Percentiles rank a stretch among this genome's conserved stretches.
phyloP scores from a whole-genome alignment of 129 eudicot species.

The Solidago caesia region DNA sequence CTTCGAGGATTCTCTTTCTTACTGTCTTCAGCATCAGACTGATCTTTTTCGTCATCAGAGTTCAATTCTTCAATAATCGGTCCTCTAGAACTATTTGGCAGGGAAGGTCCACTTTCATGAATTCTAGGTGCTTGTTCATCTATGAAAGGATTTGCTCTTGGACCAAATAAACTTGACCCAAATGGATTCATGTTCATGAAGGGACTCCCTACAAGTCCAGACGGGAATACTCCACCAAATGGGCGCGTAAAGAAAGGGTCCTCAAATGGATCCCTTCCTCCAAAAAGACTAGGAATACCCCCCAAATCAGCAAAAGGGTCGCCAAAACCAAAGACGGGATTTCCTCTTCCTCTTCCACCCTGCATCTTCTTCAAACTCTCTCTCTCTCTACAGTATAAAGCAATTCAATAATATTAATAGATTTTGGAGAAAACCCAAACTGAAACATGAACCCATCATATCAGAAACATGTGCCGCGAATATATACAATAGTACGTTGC shows the following conservation, averaged over 20 bases:
- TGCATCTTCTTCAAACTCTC: conserved; percentile 45
- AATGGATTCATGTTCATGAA: conserved; percentile 41
- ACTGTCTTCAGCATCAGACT: conserved; percentile 30
- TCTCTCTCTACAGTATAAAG: conserved; percentile 23
- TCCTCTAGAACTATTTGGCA: conserved; percentile 53
- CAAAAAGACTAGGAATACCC: conserved; percentile 62
- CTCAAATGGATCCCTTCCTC: conserved; percentile 79
- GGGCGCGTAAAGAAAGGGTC: conserved; percentile 84
- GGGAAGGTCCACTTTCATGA: conserved; percentile 44
- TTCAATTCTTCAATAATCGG: conserved; percentile 78
- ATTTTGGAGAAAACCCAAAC: background rate
- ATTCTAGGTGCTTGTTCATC: conserved; percentile 36
- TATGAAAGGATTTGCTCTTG: conserved; percentile 32
- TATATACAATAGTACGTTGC: background rate
- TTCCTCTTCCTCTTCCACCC: conserved; percentile 62
- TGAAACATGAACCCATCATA: conserved; percentile 11
- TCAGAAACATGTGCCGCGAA: background rate
- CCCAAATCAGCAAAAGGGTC: conserved; percentile 62
- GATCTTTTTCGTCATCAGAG: conserved; percentile 79
- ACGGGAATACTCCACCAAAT: conserved; percentile 57
- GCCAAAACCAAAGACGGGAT: conserved; percentile 56
- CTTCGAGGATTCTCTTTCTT: conserved; percentile 49
- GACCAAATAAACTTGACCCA: conserved; percentile 37
- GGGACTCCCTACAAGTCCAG: conserved; percentile 58
- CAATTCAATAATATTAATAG: background rate